Percentiles rank a stretch among this genome's conserved stretches.
Conservation (phyloP, 306 rosid species). For the Cotoneaster glaucophyllus region DNA sequence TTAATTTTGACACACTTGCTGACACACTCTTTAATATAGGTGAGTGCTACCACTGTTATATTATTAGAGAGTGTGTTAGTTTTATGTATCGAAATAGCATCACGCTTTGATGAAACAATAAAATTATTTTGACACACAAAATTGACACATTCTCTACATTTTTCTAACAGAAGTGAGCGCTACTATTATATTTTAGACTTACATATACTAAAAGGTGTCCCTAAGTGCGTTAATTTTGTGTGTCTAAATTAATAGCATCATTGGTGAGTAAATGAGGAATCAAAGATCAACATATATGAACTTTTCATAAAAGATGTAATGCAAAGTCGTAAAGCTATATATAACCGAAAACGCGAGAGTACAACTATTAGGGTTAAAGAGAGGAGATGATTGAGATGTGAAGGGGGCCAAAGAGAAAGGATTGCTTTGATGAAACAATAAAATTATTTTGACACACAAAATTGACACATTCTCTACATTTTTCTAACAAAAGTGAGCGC, state of each 20-base stretch:
- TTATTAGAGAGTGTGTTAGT: too few relatives aligned
- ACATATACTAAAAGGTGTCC: background rate
- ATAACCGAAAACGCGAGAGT: background rate
- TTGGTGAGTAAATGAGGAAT: background rate
- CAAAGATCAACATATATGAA: background rate
- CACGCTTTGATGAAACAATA: too few relatives aligned
- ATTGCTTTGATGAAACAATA: too few relatives aligned
- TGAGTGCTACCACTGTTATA: too few relatives aligned
- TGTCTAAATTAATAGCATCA: background rate
- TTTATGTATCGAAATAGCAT: too few relatives aligned
- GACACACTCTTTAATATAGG: too few relatives aligned
- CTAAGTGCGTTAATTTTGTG: too few relatives aligned
- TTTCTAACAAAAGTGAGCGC: background rate
- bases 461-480: too few relatives aligned
- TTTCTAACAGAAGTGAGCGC: background rate
- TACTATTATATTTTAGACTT: background rate
- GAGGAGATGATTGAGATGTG: background rate
- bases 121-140: too few relatives aligned
- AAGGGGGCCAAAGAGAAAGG: background rate
- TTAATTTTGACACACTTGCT: too few relatives aligned
- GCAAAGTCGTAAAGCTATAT: background rate
- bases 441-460: too few relatives aligned
- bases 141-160: too few relatives aligned
- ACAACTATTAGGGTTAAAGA: background rate
- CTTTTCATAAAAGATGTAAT: background rate